Evolutionary conservation across 345 rosid species (phyloP).

Genomic region (Salix dunnii): DNA sequence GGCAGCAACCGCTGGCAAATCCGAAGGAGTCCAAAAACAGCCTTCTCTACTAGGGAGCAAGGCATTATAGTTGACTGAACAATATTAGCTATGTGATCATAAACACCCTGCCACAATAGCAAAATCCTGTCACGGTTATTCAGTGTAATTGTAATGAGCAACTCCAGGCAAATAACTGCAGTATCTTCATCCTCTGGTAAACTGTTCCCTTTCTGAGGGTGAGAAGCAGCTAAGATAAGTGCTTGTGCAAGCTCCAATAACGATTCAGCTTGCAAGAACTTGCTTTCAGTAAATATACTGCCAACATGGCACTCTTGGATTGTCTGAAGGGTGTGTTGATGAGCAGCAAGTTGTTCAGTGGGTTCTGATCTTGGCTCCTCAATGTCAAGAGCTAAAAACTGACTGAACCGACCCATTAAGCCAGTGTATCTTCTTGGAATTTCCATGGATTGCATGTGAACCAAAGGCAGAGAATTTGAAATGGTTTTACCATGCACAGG

Average conservation of each 20-base stretch:
- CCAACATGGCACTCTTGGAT: slow-evolving; percentile 97
- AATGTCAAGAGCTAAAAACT: slow-evolving; percentile 92
- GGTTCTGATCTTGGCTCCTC: slow-evolving; percentile 99
- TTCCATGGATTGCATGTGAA: slow-evolving; percentile 73
- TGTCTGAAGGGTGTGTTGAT: slow-evolving; percentile 91
- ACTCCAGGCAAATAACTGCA: slow-evolving; percentile 94
- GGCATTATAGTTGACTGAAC: slow-evolving; percentile 97
- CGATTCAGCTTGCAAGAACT: slow-evolving; percentile 95
- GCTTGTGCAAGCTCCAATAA: slow-evolving; percentile 89
- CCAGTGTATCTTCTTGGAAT: slow-evolving; percentile 97
- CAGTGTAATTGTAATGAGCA: slow-evolving; percentile 91
- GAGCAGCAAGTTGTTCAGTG: slow-evolving; percentile 97
- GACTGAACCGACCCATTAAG: slow-evolving; percentile 98
- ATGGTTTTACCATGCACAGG: slow-evolving; percentile 80
- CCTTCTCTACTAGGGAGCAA: slow-evolving; percentile 86
- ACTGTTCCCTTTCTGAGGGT: slow-evolving; percentile 85
- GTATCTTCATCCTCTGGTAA: slow-evolving; percentile 99
- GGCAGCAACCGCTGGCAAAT: slow-evolving; percentile 97
- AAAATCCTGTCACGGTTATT: slow-evolving; percentile 92
- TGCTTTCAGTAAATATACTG: slow-evolving; percentile 93
- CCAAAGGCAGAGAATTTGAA: slow-evolving; percentile 65
- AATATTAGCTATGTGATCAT: slow-evolving; percentile 92
- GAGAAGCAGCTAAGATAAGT: slow-evolving; percentile 92
- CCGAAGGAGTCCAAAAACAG: slow-evolving; percentile 93
- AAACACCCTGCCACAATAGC: slow-evolving; percentile 95